phyloP scores from a whole-genome alignment of 129 eudicot genomes.

The Deinandra increscens region DNA sequence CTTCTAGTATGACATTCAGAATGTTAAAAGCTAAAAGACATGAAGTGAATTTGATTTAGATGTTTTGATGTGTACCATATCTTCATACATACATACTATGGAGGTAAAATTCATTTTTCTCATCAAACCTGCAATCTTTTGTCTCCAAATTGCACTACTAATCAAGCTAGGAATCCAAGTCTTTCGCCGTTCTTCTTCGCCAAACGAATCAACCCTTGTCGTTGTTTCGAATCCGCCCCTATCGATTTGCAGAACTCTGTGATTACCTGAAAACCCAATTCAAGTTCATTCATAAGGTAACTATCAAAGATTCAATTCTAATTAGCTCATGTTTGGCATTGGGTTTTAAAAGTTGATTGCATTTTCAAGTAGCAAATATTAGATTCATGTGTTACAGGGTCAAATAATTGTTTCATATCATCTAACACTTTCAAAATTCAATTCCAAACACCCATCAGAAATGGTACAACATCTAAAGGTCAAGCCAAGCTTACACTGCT shows the following conservation, averaged over 20 bases:
- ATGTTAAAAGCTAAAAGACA: background rate
- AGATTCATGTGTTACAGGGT: background rate
- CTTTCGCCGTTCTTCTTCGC: conserved; percentile 97
- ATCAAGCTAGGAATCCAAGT: conserved; percentile 79
- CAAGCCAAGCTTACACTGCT: background rate
- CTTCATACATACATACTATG: conserved; percentile 29
- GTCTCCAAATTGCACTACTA: conserved; percentile 26
- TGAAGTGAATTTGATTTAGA: background rate
- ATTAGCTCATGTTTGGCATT: background rate
- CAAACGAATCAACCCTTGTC: conserved; percentile 92
- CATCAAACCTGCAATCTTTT: conserved; percentile 19
- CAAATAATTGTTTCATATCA: background rate
- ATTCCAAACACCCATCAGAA: background rate
- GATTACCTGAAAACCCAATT: conserved; percentile 59
- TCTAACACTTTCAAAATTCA: background rate
- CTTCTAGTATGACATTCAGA: background rate
- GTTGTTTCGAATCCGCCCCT: conserved; percentile 91
- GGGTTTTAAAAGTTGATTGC: background rate
- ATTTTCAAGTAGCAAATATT: background rate
- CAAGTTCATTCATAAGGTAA: background rate
- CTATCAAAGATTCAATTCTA: background rate
- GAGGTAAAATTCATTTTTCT: conserved; percentile 29
- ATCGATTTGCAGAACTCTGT: conserved; percentile 95
- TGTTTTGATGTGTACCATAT: background rate
- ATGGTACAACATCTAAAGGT: background rate